phyloP scores from a whole-genome alignment of 2,329 filamentous ascomycete species.

The Pseudogymnoascus sp. region DNA sequence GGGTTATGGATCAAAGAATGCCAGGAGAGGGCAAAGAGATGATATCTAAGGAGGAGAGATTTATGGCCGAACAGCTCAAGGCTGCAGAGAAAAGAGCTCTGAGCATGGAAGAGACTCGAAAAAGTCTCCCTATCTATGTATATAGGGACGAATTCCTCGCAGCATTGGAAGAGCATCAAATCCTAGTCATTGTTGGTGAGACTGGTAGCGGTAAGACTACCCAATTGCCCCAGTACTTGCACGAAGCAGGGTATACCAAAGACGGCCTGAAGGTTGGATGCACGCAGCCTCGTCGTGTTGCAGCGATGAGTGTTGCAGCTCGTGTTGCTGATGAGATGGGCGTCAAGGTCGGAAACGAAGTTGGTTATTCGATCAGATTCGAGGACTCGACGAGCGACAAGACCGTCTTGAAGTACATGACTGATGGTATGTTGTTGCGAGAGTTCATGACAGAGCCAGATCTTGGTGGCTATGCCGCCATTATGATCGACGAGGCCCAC shows the following conservation, averaged over 20 bases:
- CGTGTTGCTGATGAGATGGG: constrained; percentile 93
- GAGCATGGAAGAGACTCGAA: constrained; percentile 84
- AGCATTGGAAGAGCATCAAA: constrained; percentile 79
- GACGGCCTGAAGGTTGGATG: constrained; percentile 78
- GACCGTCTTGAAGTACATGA: constrained; percentile 92
- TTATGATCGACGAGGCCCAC: constrained; percentile 98
- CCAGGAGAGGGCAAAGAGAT: constrained; percentile 63
- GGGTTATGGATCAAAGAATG: constrained; percentile 65
- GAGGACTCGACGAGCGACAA: constrained; percentile 88
- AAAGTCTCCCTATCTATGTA: constrained; percentile 80
- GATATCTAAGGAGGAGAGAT: constrained; percentile 69
- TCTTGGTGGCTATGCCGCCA: constrained; percentile 68
- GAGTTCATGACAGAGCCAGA: constrained; percentile 87
- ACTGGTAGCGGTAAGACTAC: constrained; percentile 96
- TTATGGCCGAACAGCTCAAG: constrained; percentile 72
- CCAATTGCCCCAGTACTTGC: constrained; percentile 85
- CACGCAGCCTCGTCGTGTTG: constrained; percentile 89
- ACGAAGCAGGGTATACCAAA: constrained; percentile 85
- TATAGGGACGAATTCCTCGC: constrained; percentile 79
- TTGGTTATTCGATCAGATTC: constrained; percentile 91
- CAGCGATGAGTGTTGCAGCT: constrained; percentile 94
- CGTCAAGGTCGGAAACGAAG: constrained; percentile 80
- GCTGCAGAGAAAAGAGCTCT: constrained; percentile 82
- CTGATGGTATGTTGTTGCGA: constrained; percentile 86
- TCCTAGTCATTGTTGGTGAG: constrained; percentile 87